A percentile compares a stretch with the other conserved stretches of the same genome.
Evolutionary conservation across 1,284 basidiomycete species (phyloP).

Genomic region (Leccinum huronense): DNA sequence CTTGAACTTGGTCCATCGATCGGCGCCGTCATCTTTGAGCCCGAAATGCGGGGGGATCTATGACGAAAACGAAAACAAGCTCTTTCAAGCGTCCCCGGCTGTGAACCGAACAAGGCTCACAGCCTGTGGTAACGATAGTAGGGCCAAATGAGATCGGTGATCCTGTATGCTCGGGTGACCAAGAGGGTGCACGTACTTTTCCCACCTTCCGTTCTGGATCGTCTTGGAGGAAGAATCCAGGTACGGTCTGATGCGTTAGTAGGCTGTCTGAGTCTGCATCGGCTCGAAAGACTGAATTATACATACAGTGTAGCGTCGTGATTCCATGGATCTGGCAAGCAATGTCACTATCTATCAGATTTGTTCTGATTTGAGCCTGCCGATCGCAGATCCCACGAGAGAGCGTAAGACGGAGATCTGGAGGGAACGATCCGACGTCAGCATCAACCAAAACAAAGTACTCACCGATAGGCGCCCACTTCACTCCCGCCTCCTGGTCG

Average conservation of each 20-base stretch:
- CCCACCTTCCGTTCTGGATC: conserved; percentile 19
- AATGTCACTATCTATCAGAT: not conserved
- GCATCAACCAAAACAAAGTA: too few relatives aligned
- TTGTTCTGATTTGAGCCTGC: not conserved
- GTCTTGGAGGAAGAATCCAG: conserved; percentile 26
- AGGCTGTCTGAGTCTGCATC: not conserved
- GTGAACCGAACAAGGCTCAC: conserved; percentile 15
- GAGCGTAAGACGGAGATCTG: too few relatives aligned
- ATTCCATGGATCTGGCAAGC: conserved; percentile 11
- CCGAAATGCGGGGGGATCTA: conserved; percentile 65
- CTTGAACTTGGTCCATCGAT: conserved; percentile 56
- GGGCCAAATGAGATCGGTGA: conserved; percentile 4
- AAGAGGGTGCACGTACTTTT: conserved; percentile 12
- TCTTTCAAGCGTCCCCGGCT: not conserved
- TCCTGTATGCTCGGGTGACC: not conserved
- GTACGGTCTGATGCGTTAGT: conserved; percentile 14
- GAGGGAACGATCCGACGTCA: too few relatives aligned
- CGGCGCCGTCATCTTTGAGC: conserved; percentile 51
- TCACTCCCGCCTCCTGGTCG: too few relatives aligned
- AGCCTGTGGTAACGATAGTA: conserved; percentile 10
- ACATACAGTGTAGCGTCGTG: conserved; percentile 24
- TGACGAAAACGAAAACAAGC: not conserved
- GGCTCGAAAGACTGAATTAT: not conserved
- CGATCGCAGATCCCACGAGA: not conserved
- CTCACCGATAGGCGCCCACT: too few relatives aligned